These are phyloP conservation scores for Syzygium grande DNA, from an alignment of 345 rosid species.

Conservation along the genomic window DNA sequence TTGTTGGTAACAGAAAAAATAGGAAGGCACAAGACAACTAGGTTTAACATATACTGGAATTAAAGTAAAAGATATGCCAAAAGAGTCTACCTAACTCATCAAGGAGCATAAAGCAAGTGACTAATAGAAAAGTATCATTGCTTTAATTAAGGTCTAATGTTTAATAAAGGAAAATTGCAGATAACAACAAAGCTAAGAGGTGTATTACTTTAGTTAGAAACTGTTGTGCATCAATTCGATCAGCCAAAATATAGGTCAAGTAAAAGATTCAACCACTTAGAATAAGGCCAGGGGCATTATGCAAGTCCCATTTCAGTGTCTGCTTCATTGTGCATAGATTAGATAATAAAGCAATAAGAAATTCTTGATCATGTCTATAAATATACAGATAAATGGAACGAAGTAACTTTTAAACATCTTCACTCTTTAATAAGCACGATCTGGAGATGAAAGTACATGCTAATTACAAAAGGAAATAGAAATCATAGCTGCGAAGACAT, in stretches of 20 bases:
- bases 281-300: not conserved
- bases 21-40: not conserved
- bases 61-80: not conserved
- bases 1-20: not conserved
- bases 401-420: not conserved
- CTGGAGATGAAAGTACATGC: not conserved
- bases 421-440: not conserved
- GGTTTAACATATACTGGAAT: not conserved
- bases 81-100: not conserved
- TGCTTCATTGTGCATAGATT: not conserved
- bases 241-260: not conserved
- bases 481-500: not conserved
- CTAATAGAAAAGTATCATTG: not conserved
- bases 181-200: not conserved
- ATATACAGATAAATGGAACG: not conserved
- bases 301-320: not conserved
- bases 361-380: not conserved
- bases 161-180: not conserved
- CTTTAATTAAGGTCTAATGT: not conserved
- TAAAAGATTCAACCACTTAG: not conserved
- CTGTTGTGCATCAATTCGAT: not conserved
- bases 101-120: not conserved
- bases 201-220: not conserved
- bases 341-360: not conserved
- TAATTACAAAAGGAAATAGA: not conserved